phyloP scores from a whole-genome alignment of 352 stramenopile genomes.

The Saprolegnia diclina region DNA sequence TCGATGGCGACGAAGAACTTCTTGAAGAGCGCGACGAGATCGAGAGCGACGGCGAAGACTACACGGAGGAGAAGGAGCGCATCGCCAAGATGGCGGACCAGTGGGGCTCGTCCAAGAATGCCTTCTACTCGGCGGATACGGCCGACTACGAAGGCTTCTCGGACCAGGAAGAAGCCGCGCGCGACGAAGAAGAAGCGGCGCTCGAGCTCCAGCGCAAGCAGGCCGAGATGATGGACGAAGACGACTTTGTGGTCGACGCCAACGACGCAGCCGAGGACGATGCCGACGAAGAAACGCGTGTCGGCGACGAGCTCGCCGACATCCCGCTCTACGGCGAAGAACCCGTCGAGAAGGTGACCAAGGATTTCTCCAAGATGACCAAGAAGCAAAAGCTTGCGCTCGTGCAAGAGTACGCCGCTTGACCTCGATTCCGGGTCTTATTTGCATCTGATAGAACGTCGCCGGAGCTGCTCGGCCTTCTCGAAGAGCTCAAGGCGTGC shows the following conservation, averaged over 20 bases:
- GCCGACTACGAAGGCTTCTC: constrained; percentile 75
- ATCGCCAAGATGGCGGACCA: constrained; percentile 70
- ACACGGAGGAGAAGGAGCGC: constrained; percentile 60
- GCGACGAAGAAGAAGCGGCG: constrained; percentile 79
- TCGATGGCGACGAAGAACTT: constrained; percentile 38
- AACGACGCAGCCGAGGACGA: constrained; percentile 35
- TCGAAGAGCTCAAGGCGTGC: constrained; percentile 57
- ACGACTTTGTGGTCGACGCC: constrained; percentile 75
- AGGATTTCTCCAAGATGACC: constrained; percentile 79
- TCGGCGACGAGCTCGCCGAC: constrained; percentile 66
- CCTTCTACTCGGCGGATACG: constrained; percentile 81
- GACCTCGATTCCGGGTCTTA: neutral
- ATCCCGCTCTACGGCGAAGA: constrained; percentile 62
- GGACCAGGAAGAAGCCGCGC: constrained; percentile 60
- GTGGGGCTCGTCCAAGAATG: constrained; percentile 84
- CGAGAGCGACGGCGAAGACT: constrained; percentile 52
- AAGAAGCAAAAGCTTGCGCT: constrained; percentile 85
- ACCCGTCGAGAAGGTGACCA: constrained; percentile 60
- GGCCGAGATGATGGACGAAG: constrained; percentile 77
- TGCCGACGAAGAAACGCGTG: constrained; percentile 62
- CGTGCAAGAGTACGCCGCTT: constrained; percentile 59
- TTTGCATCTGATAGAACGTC: constrained; percentile 36
- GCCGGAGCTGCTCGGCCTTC: constrained; percentile 66
- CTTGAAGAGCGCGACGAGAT: constrained; percentile 32
- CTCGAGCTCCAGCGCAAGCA: constrained; percentile 81